These are phyloP conservation scores for Bolboschoenoplectus hybrid DNA, from an alignment of 202 grass and related monocot genomes.

Conservation along the genomic window DNA sequence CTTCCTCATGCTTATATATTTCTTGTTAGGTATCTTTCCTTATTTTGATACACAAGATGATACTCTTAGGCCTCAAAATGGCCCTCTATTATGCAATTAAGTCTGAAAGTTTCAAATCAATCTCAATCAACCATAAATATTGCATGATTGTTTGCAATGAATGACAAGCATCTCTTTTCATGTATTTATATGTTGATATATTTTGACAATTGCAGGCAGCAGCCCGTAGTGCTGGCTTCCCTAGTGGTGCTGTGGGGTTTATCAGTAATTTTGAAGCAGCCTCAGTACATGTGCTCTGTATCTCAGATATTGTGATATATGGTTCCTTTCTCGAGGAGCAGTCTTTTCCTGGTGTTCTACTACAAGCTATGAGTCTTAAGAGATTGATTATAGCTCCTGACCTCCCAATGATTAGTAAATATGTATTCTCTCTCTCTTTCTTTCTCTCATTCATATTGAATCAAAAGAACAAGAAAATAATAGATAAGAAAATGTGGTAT, in stretches of 20 bases:
- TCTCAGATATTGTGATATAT: slow-evolving; percentile 82
- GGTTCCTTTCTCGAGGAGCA: slow-evolving; percentile 89
- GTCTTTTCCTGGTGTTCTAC: slow-evolving; percentile 72
- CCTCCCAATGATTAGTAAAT: slow-evolving; percentile 71
- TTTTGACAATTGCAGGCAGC: slow-evolving; percentile 55
- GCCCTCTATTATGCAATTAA: slow-evolving; percentile 14
- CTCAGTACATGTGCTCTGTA: slow-evolving; percentile 51
- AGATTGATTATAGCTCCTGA: slow-evolving; percentile 95
- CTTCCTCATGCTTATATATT: not conserved
- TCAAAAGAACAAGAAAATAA: not conserved
- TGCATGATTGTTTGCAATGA: not conserved
- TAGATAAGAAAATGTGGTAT: not conserved
- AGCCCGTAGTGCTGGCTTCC: slow-evolving; percentile 67
- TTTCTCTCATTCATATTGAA: slow-evolving; percentile 8
- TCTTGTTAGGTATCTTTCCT: slow-evolving; percentile 6
- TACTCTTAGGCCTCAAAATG: slow-evolving; percentile 36
- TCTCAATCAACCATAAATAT: slow-evolving; percentile 15
- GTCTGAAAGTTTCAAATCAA: slow-evolving; percentile 15
- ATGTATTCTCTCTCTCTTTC: slow-evolving; percentile 60
- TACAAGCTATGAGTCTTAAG: slow-evolving; percentile 80
- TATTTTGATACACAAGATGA: slow-evolving; percentile 25
- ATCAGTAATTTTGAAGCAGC: slow-evolving; percentile 54
- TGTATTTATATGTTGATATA: slow-evolving; percentile 40
- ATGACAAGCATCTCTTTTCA: slow-evolving; percentile 6
- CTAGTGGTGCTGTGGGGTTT: slow-evolving; percentile 62